Conservation (phyloP, 2,329 filamentous ascomycete genomes). For the Penicillium sp. region DNA sequence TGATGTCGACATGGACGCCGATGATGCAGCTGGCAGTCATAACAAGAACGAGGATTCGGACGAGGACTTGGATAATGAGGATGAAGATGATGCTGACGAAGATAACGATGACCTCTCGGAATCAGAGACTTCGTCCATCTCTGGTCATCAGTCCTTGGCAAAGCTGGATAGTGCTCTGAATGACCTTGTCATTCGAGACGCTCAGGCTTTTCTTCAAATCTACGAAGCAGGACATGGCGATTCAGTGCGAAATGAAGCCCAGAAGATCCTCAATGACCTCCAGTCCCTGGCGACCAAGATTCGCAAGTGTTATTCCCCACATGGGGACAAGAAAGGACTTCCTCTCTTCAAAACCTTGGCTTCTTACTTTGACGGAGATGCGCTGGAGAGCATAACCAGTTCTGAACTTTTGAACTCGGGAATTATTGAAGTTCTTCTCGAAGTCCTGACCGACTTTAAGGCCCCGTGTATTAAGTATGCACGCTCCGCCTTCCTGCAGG, state of each 20-base stretch:
- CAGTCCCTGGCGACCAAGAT: conserved; percentile 71
- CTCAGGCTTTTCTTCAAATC: conserved; percentile 77
- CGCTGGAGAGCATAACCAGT: conserved; percentile 90
- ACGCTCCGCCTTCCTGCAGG: conserved; percentile 79
- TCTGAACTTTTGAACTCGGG: conserved; percentile 90
- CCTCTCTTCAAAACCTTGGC: conserved; percentile 74
- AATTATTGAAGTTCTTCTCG: conserved; percentile 78
- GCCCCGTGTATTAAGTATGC: conserved; percentile 51
- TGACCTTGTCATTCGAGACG: conserved; percentile 71
- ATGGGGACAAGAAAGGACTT: conserved; percentile 51
- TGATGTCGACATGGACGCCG: conserved; percentile 20
- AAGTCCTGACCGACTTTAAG: conserved; percentile 70
- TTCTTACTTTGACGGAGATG: conserved; percentile 82
- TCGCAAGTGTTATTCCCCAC: conserved; percentile 63
- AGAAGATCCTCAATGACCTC: conserved; percentile 70
- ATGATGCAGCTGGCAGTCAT: conserved; percentile 29
- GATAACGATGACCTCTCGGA: conserved; percentile 57
- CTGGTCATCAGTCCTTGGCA: conserved; percentile 40
- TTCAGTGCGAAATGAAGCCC: conserved; percentile 74
- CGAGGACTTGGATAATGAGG: conserved; percentile 53
- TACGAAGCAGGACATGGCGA: conserved; percentile 77
- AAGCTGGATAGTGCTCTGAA: conserved; percentile 57
- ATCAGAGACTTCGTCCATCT: conserved; percentile 64
- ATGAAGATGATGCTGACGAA: conserved; percentile 53
- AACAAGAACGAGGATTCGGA: conserved; percentile 49